Conservation (phyloP, 2,329 filamentous ascomycete species). For the Penicillium psychrosexuale region DNA sequence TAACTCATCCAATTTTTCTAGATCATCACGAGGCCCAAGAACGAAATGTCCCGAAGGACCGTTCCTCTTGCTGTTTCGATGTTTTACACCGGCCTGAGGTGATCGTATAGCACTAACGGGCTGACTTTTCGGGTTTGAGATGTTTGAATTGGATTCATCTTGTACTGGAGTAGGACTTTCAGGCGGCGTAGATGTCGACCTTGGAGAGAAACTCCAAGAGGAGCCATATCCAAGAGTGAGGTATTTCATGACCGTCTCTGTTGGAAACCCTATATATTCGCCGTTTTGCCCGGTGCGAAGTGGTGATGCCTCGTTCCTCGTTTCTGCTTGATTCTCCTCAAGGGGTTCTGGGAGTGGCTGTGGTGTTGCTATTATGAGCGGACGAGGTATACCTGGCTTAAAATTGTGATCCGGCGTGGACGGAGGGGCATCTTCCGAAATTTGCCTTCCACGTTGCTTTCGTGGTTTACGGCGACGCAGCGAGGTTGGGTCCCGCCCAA, state of each 20-base stretch:
- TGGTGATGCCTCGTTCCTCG: constrained; percentile 18
- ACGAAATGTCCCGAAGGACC: constrained; percentile 14
- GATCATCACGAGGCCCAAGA: constrained; percentile 36
- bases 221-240: constrained; percentile 51
- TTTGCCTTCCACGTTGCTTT: constrained; percentile 28
- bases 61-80: constrained; percentile 1
- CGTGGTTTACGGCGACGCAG: constrained; percentile 50
- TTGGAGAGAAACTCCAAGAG: constrained; percentile 44
- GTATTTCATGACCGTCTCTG: constrained; percentile 50
- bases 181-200: constrained; percentile 25
- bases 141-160: constrained; percentile 11
- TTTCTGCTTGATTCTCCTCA: constrained; percentile 10
- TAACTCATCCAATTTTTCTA: constrained; percentile 33
- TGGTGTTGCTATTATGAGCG: constrained; percentile 34
- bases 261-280: constrained; percentile 34
- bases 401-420: constrained; percentile 25
- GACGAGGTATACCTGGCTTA: constrained; percentile 45
- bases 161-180: constrained; percentile 26
- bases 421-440: constrained; percentile 15
- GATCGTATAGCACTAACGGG: background rate
- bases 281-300: constrained; percentile 19
- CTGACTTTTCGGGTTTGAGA: background rate
- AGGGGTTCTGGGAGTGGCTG: constrained; percentile 16
- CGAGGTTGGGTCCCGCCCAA: constrained; percentile 73
- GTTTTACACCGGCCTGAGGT: background rate